Base-by-base conservation (phyloP, 106 monocot genomes). In the Dendrobium huoshanense region DNA sequence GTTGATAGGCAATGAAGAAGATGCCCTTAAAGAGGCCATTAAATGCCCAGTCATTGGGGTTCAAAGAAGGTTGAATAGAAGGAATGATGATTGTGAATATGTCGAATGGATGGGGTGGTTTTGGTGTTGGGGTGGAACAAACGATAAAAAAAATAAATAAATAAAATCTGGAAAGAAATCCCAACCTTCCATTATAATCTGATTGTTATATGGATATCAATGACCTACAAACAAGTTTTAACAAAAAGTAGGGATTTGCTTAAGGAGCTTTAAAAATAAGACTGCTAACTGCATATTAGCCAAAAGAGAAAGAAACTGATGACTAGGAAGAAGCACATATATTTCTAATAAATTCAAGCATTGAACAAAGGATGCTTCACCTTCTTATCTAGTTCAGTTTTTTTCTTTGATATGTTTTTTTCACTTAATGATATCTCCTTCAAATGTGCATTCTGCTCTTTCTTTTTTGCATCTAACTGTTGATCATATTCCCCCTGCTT, bases 301-400 rank as follows among this genome's bases (percentile, higher is more conserved):
- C 40, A 43, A 74, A 29, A 74, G 42, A 41, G 15, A 43, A 47
- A 76, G 48, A 51, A 76, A 13, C 27, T 72, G 9, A 72, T 72
- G 11, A 37, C 19, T 48, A 16, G 41, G 49, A 27, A 76, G 11
- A 76, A 22, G 25, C 9, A 37, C 37, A 76, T 24, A 49, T 41
- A 42, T 29, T 18, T 25, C 25, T 48, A 48, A 47, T 4, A 22
- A 76, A 51, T 11, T 48, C 25, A 76, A 49, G 49, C 19, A 74
- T 51, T 19, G 0, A 76, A 48, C 48, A 42, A 72, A 74, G 77
- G 83, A 83, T 24, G 42, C n/a, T 77, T 74, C 45, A 99, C 99
- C 93, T 99, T 99, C 81, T 99, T 95, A 85, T 99, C 99, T 72
- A 88, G 88, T 80, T 99, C 99, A 83, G 79, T 90, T 81, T 99